These are phyloP conservation scores for Lentinula novae-zelandiae DNA, from an alignment of 1,284 basidiomycete genomes.

Conservation along the genomic window DNA sequence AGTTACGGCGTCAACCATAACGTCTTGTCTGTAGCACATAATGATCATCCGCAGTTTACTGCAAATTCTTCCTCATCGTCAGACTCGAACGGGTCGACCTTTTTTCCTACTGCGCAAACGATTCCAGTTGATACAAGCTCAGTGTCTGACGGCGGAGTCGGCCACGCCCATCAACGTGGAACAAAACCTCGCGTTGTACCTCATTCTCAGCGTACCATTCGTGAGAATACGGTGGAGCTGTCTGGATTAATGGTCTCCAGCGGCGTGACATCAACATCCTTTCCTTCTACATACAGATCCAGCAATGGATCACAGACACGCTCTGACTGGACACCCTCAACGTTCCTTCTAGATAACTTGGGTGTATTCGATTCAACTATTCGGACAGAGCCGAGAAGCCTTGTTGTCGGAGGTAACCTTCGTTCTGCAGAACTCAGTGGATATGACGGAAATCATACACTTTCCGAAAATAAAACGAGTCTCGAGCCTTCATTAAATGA, in stretches of 20 bases:
- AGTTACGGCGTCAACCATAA: not conserved
- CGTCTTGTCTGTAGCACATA: not conserved
- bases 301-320: not conserved
- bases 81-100: not conserved
- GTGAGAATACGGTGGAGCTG: constrained; percentile 62
- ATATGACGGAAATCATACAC: not conserved
- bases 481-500: not conserved
- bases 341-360: not conserved
- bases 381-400: constrained; percentile 4
- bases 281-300: not conserved
- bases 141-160: not conserved
- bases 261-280: not conserved
- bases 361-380: constrained; percentile 4
- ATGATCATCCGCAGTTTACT: not conserved
- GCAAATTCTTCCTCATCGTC: not conserved
- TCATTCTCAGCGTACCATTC: constrained; percentile 59
- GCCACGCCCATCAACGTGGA: not conserved
- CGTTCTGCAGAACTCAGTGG: not conserved
- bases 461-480: not conserved
- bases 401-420: not conserved
- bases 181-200: constrained; percentile 21
- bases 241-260: constrained; percentile 46
- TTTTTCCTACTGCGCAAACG: not conserved
- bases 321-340: not conserved
- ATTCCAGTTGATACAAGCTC: not conserved